These are phyloP conservation scores for Fragaria vesca DNA, from an alignment of 306 rosid species.

Conservation along the genomic window DNA sequence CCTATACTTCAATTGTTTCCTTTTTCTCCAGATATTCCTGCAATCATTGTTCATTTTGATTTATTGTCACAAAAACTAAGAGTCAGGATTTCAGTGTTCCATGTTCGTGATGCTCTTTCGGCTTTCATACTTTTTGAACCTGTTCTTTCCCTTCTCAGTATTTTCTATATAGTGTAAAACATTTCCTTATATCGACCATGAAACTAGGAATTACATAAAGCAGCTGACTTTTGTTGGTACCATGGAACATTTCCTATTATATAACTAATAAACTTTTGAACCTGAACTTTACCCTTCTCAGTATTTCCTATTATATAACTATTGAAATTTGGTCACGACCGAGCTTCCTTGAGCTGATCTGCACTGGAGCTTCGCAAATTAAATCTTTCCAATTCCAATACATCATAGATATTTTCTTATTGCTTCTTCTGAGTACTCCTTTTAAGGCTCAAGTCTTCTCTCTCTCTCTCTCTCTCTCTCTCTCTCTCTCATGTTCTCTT, in stretches of 20 bases:
- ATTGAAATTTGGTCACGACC: background rate
- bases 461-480: background rate
- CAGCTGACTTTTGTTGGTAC: background rate
- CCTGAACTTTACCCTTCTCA: too few species aligned
- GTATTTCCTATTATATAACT: background rate
- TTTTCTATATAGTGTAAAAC: background rate
- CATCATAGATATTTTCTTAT: background rate
- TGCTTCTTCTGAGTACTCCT: background rate
- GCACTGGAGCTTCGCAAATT: background rate
- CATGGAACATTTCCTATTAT: background rate
- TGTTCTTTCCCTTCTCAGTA: background rate
- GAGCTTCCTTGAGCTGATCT: slow-evolving; percentile 1
- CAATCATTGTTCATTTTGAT: background rate
- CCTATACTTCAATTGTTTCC: background rate
- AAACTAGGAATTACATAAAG: background rate
- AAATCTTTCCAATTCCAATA: background rate
- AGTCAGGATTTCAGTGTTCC: background rate
- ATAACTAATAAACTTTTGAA: background rate
- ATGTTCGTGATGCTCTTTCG: background rate
- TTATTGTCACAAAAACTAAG: background rate
- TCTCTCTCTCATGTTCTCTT: background rate
- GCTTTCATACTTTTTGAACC: background rate
- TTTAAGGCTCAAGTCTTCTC: background rate
- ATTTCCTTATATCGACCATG: background rate
- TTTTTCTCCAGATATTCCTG: background rate